phyloP scores from a whole-genome alignment of 768 basidiomycete species.

The Aureoboletus auriporus region DNA sequence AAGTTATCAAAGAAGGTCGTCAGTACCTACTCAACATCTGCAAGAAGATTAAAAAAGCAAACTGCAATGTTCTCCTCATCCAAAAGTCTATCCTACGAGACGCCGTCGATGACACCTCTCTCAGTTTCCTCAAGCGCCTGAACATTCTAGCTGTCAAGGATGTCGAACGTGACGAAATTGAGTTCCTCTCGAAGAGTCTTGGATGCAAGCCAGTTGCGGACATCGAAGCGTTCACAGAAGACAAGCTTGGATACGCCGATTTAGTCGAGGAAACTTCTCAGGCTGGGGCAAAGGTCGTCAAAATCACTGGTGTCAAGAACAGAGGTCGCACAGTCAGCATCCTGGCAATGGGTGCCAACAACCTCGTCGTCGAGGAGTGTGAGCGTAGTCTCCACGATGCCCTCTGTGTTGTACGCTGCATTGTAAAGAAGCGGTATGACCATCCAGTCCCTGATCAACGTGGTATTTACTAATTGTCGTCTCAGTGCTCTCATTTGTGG shows the following conservation, averaged over 20 bases:
- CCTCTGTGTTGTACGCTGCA: slow-evolving; percentile 95
- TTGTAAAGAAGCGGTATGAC: slow-evolving; percentile 93
- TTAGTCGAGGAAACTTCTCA: slow-evolving; percentile 85
- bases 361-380: slow-evolving; percentile 91
- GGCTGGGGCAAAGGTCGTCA: slow-evolving; percentile 86
- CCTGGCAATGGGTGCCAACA: slow-evolving; percentile 91
- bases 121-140: slow-evolving; percentile 95
- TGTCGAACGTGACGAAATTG: slow-evolving; percentile 97
- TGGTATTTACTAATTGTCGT: neutral
- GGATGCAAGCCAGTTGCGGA: slow-evolving; percentile 97
- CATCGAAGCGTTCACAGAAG: slow-evolving; percentile 95
- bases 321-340: slow-evolving; percentile 92
- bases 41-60: slow-evolving; percentile 99
- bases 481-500: slow-evolving; percentile 87
- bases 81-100: slow-evolving; percentile 99
- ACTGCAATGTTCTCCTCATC: slow-evolving; percentile 97
- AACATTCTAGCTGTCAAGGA: slow-evolving; percentile 97
- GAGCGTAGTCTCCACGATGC: slow-evolving; percentile 98
- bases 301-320: slow-evolving; percentile 93
- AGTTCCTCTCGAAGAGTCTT: slow-evolving; percentile 91
- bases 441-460: neutral
- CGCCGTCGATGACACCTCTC: slow-evolving; percentile 96
- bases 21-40: slow-evolving; percentile 96
- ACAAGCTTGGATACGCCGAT: slow-evolving; percentile 96
- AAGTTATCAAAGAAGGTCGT: slow-evolving; percentile 97